Conservation (phyloP, 2,329 filamentous ascomycete species). For the Penicillium freii region DNA sequence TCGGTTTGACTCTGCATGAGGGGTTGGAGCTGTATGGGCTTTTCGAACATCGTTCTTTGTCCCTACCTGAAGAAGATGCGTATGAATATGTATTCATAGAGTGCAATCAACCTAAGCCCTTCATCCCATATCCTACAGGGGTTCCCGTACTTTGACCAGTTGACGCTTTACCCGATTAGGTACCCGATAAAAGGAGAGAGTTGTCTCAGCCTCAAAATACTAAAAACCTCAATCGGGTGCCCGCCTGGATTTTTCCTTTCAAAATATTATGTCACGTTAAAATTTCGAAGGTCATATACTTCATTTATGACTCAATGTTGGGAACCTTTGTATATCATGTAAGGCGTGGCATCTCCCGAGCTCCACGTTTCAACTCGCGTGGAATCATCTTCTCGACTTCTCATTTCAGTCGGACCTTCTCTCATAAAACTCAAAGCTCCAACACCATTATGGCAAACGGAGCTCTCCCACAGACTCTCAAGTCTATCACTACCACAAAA, state of each 20-base stretch:
- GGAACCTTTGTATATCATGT: not conserved
- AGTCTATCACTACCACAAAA: slow-evolving; percentile 57
- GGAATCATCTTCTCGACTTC: no score
- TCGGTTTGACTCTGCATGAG: not conserved
- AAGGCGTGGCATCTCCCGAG: no score
- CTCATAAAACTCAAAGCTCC: not conserved
- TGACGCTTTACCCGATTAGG: slow-evolving; percentile 1
- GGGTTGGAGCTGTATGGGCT: not conserved
- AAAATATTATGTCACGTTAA: no score
- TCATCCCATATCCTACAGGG: no score
- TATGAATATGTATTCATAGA: not conserved
- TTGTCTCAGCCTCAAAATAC: not conserved
- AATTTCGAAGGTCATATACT: no score
- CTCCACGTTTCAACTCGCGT: not conserved
- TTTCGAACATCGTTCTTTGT: not conserved
- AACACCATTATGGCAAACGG: slow-evolving; percentile 29
- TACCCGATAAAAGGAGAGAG: not conserved
- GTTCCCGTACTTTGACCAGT: not conserved
- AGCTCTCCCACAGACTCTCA: slow-evolving; percentile 53
- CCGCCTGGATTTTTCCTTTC: not conserved
- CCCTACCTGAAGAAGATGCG: no score
- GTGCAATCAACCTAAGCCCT: no score
- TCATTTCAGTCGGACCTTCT: not conserved
- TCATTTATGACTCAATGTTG: not conserved
- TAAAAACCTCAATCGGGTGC: not conserved